Conservation (phyloP, 257 asterid species). For the Parsonsia alboflavescens region DNA sequence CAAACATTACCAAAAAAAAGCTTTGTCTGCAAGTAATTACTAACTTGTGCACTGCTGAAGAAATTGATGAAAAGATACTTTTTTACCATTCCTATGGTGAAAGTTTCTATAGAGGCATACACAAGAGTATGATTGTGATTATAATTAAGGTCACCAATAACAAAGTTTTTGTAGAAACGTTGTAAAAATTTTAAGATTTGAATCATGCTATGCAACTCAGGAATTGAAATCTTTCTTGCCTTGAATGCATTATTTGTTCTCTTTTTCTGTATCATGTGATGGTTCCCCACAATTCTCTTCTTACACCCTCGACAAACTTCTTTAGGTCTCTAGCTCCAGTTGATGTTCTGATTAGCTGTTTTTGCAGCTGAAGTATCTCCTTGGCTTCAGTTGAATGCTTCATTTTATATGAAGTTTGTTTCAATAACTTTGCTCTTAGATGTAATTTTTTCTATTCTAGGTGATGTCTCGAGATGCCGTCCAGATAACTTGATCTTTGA, state of each 20-base stretch:
- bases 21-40: not conserved
- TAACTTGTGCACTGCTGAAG: not conserved
- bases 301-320: not conserved
- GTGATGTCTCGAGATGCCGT: slow-evolving; percentile 56
- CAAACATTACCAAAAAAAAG: not conserved
- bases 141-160: not conserved
- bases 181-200: not conserved
- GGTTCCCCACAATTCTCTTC: not conserved
- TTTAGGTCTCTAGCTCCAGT: not conserved
- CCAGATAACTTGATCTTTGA: slow-evolving; percentile 62
- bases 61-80: not conserved
- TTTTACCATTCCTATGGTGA: no score
- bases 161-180: not conserved
- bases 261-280: not conserved
- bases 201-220: not conserved
- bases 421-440: not conserved
- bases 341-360: not conserved
- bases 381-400: not conserved
- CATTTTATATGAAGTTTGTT: not conserved
- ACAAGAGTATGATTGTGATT: not conserved
- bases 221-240: not conserved
- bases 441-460: slow-evolving; percentile 29
- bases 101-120: not conserved
- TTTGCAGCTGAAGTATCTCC: not conserved
- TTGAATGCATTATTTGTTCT: not conserved